Evolutionary conservation across 495 filamentous ascomycete genomes (phyloP), one percentile per base, ranked within the genome.

Genomic region (Staphylotrichum longicolle): DNA sequence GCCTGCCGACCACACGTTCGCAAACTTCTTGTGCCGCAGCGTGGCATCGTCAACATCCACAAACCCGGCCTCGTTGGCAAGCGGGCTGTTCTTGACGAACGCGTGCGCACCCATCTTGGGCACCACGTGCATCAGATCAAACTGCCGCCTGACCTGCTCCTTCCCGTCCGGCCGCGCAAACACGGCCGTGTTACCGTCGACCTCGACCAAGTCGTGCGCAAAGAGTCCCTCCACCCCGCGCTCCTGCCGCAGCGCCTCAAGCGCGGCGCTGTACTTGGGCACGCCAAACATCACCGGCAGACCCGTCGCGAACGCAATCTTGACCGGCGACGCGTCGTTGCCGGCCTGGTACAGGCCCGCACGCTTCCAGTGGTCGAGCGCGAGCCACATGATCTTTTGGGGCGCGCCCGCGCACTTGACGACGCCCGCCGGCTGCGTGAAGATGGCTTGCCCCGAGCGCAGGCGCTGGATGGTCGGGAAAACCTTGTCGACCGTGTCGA

Each of bases 341-440:
- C 74, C 68, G 33, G 77, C 69, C 58, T 84, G 75, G 69, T 87
- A 85, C 3, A 86, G 74, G 33, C 85, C 86, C 7, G 79, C 78
- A 33, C 73, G 70, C 72, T 83, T 81, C 86, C 86, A 89, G 67
- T 85, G 75, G 52, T 87, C 84, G 56, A 87, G 74, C 0, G 86
- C 86, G 35, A 89, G 80, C 86, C 86, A 89, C 85, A 88, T 83
- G 69, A 82, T 75, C 73, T 89, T 89, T 65, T 89, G 86, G 7
- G 86, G 86, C 0, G 85, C 86, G 34, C 86, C 86, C 3, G 86
- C 86, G 63, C 86, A 89, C 70, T 89, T 89, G 66, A 89, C 77
- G 27, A 82, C 72, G 46, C 86, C 86, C 1, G 82, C 76, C 7
- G 86, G 86, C 67, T 88, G 85, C 7, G 86, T 88, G 79, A 89